Conservation (phyloP, 768 basidiomycete species). For the Austroboletus eburneus region DNA sequence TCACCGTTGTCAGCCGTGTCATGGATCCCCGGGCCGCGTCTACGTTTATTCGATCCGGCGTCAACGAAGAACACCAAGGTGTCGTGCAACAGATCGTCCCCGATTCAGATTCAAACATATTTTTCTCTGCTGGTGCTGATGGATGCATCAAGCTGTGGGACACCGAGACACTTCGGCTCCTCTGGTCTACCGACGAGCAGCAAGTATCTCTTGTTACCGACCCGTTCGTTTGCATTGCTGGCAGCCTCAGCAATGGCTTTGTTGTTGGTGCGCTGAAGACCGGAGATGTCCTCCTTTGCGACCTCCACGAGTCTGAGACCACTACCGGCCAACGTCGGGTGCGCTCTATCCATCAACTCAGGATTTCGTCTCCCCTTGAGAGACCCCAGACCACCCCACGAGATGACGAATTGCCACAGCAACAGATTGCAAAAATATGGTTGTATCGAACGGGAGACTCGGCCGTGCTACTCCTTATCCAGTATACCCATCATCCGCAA, state of each 20-base stretch:
- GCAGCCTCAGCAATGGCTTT: conserved; percentile 39
- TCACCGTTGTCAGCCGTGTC: conserved; percentile 52
- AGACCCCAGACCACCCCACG: not conserved
- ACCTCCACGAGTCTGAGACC: conserved; percentile 34
- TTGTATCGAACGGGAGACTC: conserved; percentile 8
- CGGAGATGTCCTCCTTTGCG: conserved; percentile 58
- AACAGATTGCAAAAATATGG: conserved; percentile 16
- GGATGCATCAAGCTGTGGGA: conserved; percentile 77
- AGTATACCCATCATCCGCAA: conserved; percentile 44
- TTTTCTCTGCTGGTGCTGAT: conserved; percentile 56
- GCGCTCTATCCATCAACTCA: conserved; percentile 25
- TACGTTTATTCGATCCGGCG: conserved; percentile 43
- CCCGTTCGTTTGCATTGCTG: conserved; percentile 47
- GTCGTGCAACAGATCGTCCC: conserved; percentile 54
- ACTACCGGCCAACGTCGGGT: conserved; percentile 9
- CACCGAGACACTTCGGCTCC: conserved; percentile 44
- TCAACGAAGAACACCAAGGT: conserved; percentile 63
- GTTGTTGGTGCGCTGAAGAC: conserved; percentile 50
- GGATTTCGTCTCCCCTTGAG: conserved; percentile 36
- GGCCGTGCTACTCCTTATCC: conserved; percentile 38
- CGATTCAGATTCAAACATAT: conserved; percentile 34
- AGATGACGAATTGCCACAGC: conserved; percentile 1
- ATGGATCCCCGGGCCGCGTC: conserved; percentile 53
- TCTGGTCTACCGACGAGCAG: conserved; percentile 58
- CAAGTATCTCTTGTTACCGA: conserved; percentile 38